phyloP scores from a whole-genome alignment of 805 yeast genomes.

The Saccharomycopsis vini region DNA sequence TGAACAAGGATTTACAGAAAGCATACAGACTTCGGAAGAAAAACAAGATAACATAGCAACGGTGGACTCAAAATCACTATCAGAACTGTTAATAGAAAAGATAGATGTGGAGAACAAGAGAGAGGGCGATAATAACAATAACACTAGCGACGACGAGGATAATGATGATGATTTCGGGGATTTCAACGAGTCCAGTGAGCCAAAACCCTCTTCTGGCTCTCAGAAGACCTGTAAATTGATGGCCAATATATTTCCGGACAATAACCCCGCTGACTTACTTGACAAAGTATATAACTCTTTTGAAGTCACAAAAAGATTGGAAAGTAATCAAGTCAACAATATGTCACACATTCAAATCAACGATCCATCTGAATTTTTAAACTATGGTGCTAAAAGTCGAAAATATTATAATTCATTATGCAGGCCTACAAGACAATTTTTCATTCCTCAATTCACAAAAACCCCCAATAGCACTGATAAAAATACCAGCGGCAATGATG shows the following conservation, averaged over 20 bases:
- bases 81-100: background rate
- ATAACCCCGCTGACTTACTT: no score
- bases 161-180: constrained; percentile 15
- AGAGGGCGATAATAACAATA: background rate
- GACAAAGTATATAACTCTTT: no score
- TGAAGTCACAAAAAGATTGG: no score
- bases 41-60: background rate
- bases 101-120: background rate
- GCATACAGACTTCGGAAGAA: no score
- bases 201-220: background rate
- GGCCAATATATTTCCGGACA: no score
- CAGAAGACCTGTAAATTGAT: no score
- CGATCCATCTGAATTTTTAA: constrained; percentile 5
- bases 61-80: background rate
- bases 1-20: no score
- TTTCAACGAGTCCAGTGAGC: constrained; percentile 6
- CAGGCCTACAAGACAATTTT: constrained; percentile 15
- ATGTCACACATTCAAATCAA: no score
- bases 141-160: constrained; percentile 1
- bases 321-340: no score
- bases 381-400: constrained; percentile 12
- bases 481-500: background rate
- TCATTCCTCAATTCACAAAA: no score
- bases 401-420: constrained; percentile 12
- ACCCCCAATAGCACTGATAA: no score